These are phyloP conservation scores for Sporothrix pallida DNA, from an alignment of 2,329 filamentous ascomycete species.

Conservation along the genomic window DNA sequence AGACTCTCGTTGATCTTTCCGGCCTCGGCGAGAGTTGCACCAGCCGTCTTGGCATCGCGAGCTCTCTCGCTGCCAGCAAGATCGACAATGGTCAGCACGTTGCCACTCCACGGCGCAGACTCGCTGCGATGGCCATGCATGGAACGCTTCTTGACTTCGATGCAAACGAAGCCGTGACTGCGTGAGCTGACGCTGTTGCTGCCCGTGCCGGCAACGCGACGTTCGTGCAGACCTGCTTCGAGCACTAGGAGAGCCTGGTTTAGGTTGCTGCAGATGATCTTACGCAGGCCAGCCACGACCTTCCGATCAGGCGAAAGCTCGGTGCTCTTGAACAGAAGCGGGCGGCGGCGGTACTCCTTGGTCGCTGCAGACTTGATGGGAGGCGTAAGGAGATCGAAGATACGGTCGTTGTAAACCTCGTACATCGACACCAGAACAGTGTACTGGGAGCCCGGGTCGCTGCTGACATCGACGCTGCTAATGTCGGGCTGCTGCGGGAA, in stretches of 20 bases:
- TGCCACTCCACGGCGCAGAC: constrained; percentile 73
- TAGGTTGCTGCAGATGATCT: constrained; percentile 82
- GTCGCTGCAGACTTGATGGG: constrained; percentile 64
- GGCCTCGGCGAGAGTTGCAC: constrained; percentile 89
- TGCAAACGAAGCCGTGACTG: constrained; percentile 94
- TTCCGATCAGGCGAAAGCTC: constrained; percentile 90
- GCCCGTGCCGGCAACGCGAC: constrained; percentile 85
- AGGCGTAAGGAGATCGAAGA: constrained; percentile 86
- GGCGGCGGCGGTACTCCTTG: constrained; percentile 75
- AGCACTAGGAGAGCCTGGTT: constrained; percentile 87
- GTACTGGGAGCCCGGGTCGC: constrained; percentile 77
- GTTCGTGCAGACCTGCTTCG: constrained; percentile 85
- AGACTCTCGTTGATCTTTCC: constrained; percentile 98
- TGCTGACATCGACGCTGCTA: constrained; percentile 68
- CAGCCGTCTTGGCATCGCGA: constrained; percentile 90
- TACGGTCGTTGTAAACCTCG: constrained; percentile 97
- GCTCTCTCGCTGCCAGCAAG: constrained; percentile 93
- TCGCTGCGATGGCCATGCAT: constrained; percentile 45
- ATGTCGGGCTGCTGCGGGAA: constrained; percentile 78
- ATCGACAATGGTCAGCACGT: constrained; percentile 85
- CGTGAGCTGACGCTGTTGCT: constrained; percentile 92
- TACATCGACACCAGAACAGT: constrained; percentile 95
- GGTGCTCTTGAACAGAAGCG: constrained; percentile 89
- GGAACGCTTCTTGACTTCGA: constrained; percentile 86
- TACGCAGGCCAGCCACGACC: constrained; percentile 87